phyloP scores from a whole-genome alignment of 768 basidiomycete genomes.

The Auriscalpium microsporum region DNA sequence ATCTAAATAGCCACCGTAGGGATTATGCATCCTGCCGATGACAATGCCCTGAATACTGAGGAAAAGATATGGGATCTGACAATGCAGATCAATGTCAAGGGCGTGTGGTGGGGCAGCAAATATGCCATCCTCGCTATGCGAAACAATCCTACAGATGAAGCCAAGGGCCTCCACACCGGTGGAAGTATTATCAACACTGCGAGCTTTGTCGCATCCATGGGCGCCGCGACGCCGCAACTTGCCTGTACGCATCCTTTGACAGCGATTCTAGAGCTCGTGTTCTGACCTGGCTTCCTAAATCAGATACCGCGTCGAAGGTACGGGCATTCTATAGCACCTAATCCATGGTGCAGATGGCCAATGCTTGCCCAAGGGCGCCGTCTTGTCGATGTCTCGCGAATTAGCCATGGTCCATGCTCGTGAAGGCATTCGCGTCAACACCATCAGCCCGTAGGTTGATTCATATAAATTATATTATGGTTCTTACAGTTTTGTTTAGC shows the following conservation, averaged over 20 bases:
- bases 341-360: neutral
- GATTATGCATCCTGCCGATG: constrained; percentile 97
- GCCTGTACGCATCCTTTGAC: constrained; percentile 50
- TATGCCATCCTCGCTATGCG: constrained; percentile 97
- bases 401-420: constrained; percentile 96
- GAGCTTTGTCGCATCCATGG: constrained; percentile 91
- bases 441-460: constrained; percentile 81
- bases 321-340: neutral
- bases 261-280: neutral
- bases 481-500: constrained; percentile 30
- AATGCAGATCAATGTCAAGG: constrained; percentile 93
- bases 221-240: constrained; percentile 96
- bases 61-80: constrained; percentile 95
- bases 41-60: constrained; percentile 92
- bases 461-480: neutral
- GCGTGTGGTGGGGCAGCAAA: constrained; percentile 99
- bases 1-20: constrained; percentile 34
- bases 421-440: constrained; percentile 94
- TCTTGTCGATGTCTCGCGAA: constrained; percentile 98
- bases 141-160: constrained; percentile 74
- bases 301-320: constrained; percentile 94
- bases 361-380: constrained; percentile 58
- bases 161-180: constrained; percentile 70
- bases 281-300: neutral
- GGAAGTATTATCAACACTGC: constrained; percentile 98